phyloP scores from a whole-genome alignment of 805 yeast genomes.

The Cyberlindnera petersonii region DNA sequence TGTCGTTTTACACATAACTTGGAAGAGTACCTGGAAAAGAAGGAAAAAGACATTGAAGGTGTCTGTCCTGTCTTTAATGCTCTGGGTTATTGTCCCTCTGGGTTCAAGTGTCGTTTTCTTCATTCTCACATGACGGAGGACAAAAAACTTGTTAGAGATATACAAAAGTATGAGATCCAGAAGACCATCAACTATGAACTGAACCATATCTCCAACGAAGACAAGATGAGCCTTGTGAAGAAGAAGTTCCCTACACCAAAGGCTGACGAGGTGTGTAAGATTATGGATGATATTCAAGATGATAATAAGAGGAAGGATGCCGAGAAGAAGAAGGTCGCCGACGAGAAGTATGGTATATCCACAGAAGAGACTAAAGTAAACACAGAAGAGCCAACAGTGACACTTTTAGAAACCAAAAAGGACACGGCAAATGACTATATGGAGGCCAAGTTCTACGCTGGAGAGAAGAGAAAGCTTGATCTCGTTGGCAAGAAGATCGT shows the following conservation, averaged over 20 bases:
- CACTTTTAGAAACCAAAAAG: slow-evolving; percentile 26
- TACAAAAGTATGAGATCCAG: slow-evolving; percentile 34
- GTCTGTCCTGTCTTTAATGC: slow-evolving; percentile 79
- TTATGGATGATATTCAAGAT: slow-evolving; percentile 55
- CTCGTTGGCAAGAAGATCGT: slow-evolving; percentile 75
- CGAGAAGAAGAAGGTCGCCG: slow-evolving; percentile 27
- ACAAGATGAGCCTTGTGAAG: slow-evolving; percentile 35
- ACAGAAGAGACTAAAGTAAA: neutral
- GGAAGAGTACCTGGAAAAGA: slow-evolving; percentile 54
- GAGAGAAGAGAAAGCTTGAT: slow-evolving; percentile 78
- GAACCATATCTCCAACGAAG: slow-evolving; percentile 51
- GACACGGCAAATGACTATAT: slow-evolving; percentile 48
- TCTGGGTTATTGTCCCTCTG: slow-evolving; percentile 88
- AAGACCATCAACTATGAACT: slow-evolving; percentile 48
- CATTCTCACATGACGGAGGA: slow-evolving; percentile 58
- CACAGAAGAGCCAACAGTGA: slow-evolving; percentile 1
- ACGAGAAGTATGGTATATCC: slow-evolving; percentile 1
- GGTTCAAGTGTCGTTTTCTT: slow-evolving; percentile 90
- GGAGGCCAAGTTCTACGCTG: slow-evolving; percentile 71
- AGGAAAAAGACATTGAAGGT: slow-evolving; percentile 71
- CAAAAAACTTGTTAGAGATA: slow-evolving; percentile 42
- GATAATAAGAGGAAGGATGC: slow-evolving; percentile 35
- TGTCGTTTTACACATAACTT: slow-evolving; percentile 82
- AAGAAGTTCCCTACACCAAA: slow-evolving; percentile 55
- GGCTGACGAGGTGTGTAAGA: slow-evolving; percentile 55